Evolutionary conservation across 2,329 filamentous ascomycete genomes (phyloP).

Genomic region (Juglanconis juglandina): DNA sequence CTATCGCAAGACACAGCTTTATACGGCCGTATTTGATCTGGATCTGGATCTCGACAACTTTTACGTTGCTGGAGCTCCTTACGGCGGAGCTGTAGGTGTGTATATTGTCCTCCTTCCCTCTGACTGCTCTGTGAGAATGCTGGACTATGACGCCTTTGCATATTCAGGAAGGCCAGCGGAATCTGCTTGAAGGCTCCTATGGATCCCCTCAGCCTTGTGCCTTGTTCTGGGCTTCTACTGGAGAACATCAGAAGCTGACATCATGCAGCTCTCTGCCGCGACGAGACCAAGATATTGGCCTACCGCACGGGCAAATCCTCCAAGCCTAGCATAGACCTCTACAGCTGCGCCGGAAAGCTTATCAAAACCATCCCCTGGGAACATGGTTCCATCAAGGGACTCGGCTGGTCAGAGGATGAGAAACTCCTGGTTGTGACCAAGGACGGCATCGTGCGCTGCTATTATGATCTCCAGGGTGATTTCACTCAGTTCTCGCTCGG

Average conservation of each 20-base stretch:
- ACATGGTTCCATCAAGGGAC: conserved; percentile 76
- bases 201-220: too few species aligned
- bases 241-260: conserved; percentile 25
- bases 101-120: conserved; percentile 9
- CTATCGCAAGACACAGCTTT: conserved; percentile 92
- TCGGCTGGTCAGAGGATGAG: conserved; percentile 97
- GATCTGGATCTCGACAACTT: conserved; percentile 95
- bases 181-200: too few species aligned
- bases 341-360: conserved; percentile 86
- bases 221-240: too few species aligned
- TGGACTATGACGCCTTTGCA: too few species aligned
- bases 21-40: conserved; percentile 88
- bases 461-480: conserved; percentile 86
- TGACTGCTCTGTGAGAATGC: conserved; percentile 1
- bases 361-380: conserved; percentile 89
- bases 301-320: conserved; percentile 68
- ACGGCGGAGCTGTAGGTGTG: conserved; percentile 88
- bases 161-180: too few species aligned
- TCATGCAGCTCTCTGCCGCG: conserved; percentile 73
- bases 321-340: conserved; percentile 88
- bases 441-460: conserved; percentile 87
- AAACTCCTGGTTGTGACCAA: conserved; percentile 81
- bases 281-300: conserved; percentile 78
- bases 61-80: conserved; percentile 84
- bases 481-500: conserved; percentile 93